Conservation (phyloP, 176 grass and related monocot genomes). For the Phragmites australis region DNA sequence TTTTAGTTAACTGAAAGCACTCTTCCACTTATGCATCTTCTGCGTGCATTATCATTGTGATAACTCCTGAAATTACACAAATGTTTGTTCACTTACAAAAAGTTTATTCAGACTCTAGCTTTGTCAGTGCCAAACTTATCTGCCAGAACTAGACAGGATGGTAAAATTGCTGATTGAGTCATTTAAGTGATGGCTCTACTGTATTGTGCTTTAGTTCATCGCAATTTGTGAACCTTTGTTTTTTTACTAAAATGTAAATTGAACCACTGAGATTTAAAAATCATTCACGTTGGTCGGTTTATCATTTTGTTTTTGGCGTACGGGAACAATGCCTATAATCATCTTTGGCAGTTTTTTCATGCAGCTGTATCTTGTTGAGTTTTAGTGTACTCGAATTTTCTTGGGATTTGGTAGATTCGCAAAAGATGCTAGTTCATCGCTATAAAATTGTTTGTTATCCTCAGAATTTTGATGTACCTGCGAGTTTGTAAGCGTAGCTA, state of each 20-base stretch:
- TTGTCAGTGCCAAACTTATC: background rate
- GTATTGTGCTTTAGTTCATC: background rate
- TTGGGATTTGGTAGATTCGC: constrained; percentile 1
- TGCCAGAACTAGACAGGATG: background rate
- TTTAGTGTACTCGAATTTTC: background rate
- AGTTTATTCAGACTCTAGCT: background rate
- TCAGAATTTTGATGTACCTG: background rate
- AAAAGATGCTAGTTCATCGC: background rate
- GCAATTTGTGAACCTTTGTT: background rate
- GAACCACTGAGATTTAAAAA: constrained; percentile 4
- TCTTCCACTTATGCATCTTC: background rate
- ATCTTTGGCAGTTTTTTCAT: background rate
- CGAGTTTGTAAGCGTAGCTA: background rate
- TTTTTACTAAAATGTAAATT: background rate
- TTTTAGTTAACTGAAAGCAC: background rate
- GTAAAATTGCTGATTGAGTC: background rate
- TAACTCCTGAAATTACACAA: background rate
- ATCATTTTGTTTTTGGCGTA: background rate
- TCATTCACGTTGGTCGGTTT: background rate
- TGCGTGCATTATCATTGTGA: background rate
- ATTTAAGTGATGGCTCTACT: background rate
- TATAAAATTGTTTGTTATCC: background rate
- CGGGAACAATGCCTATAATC: background rate
- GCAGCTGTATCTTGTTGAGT: constrained; percentile 8
- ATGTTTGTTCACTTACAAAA: background rate